These are phyloP conservation scores for Cyamopsis tetragonoloba DNA, from an alignment of 306 rosid species.

Conservation along the genomic window DNA sequence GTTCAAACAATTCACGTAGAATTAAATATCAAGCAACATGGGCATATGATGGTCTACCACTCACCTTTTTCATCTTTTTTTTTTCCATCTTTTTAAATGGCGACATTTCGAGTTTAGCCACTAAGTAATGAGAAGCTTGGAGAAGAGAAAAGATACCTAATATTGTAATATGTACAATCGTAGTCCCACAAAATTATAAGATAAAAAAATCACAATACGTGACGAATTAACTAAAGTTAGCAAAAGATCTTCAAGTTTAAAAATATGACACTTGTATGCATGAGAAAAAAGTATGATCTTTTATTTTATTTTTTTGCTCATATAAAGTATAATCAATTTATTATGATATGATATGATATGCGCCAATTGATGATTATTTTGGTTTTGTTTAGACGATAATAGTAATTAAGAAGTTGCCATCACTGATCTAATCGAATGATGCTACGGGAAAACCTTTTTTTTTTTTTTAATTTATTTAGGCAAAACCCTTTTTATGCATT, in stretches of 20 bases:
- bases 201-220: background rate
- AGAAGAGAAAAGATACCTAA: constrained; percentile 32
- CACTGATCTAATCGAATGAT: constrained; percentile 24
- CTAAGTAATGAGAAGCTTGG: constrained; percentile 35
- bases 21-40: constrained; percentile 28
- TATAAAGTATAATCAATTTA: constrained; percentile 11
- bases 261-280: constrained; percentile 15
- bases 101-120: constrained; percentile 39
- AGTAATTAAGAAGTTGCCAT: constrained; percentile 20
- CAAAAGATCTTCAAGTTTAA: background rate
- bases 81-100: constrained; percentile 19
- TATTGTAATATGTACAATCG: constrained; percentile 14
- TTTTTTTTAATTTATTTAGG: no score
- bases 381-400: constrained; percentile 24
- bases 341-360: constrained; percentile 2
- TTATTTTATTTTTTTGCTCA: no score
- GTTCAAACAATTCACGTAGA: constrained; percentile 16
- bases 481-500: constrained; percentile 4
- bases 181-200: constrained; percentile 27
- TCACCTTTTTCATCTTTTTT: constrained; percentile 29
- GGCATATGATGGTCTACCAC: constrained; percentile 29
- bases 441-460: constrained; percentile 21
- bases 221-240: constrained; percentile 15
- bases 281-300: constrained; percentile 23
- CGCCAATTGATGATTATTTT: constrained; percentile 13